A percentile compares a stretch with the other conserved stretches of the same genome.
Conservation (phyloP, 352 stramenopile genomes). For the Peronospora farinosa region DNA sequence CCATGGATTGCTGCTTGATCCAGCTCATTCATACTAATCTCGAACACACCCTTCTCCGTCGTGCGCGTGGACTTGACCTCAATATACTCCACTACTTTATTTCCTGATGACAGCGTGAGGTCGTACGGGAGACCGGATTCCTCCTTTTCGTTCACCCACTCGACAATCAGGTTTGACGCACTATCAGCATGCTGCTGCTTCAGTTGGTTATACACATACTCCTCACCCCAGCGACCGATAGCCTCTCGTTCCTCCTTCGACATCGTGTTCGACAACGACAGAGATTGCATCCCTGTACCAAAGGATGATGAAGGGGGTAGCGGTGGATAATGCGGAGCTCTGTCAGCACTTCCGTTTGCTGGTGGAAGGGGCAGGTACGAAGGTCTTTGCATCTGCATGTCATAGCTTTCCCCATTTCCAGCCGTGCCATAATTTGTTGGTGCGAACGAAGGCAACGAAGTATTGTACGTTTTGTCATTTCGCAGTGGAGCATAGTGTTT, state of each 20-base stretch:
- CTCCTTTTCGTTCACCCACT: slow-evolving; percentile 75
- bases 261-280: slow-evolving; percentile 47
- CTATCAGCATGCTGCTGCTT: slow-evolving; percentile 33
- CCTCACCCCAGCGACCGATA: slow-evolving; percentile 79
- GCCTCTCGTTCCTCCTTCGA: slow-evolving; percentile 66
- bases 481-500: slow-evolving; percentile 15
- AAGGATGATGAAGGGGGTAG: slow-evolving; percentile 11
- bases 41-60: slow-evolving; percentile 82
- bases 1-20: slow-evolving; percentile 74
- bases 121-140: slow-evolving; percentile 83
- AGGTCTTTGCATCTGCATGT: slow-evolving; percentile 14
- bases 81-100: slow-evolving; percentile 67
- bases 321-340: slow-evolving; percentile 10
- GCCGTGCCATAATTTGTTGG: slow-evolving; percentile 4
- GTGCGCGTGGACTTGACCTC: slow-evolving; percentile 85
- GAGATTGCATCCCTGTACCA: slow-evolving; percentile 10
- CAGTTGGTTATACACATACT: slow-evolving; percentile 78
- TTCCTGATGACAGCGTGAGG: slow-evolving; percentile 45
- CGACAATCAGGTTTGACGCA: slow-evolving; percentile 38
- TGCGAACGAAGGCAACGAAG: slow-evolving; percentile 7
- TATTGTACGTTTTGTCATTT: slow-evolving; percentile 7
- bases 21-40: slow-evolving; percentile 88
- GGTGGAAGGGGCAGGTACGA: slow-evolving; percentile 11
- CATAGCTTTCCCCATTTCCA: slow-evolving; percentile 10
- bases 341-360: slow-evolving; percentile 4